Base-by-base conservation (phyloP, 73 alveolate species). In the Breviolum minutum region DNA sequence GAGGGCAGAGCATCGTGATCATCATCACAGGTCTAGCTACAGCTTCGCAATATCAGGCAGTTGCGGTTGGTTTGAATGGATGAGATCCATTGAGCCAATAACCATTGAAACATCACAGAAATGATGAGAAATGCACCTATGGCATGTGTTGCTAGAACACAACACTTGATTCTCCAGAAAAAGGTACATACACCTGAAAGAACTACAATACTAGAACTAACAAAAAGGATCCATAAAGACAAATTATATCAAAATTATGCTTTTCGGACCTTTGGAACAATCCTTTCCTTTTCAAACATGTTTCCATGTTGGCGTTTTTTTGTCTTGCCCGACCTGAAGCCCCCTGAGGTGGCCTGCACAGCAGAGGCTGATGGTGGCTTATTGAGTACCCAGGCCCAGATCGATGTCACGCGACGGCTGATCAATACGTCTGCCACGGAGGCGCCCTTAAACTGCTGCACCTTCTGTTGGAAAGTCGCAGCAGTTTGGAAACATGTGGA, bases 291-390 rank as follows among this genome's bases (percentile, higher is more conserved):
- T 68, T 2, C 1, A 22, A 22, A 22, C 1, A 68, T 14, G 77
- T 22, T 68, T 22, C 77, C 24, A 17, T 17, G 17, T 68, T 29
- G 29, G 40, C 13, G 32, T 24, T 61, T 40, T 13, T 13, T 26
- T n/a, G 12, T 27, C 16, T 14, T 27, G 87, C 13, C 13, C 19
- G 63, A 26, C 29, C 29, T 13, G 87, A 22, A 22, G 27, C 60
- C 86, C 22, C 64, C 13, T 3, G 13, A 83, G 92, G 87, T 76
- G 80, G 79, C 98, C 60, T 92, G 98, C 61, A 90, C 76, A 64
- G 98, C 98, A 13, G 98, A 92, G 81, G 98, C 98, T 14, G 98
- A 92, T 20, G 98, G 98, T 40, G 98, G 98, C 68, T 66, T 92
- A 16, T 66, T 74, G 81, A 69, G 89, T 32, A 81, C 29, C 80